These are phyloP conservation scores for Pyrenula aspistea DNA, from an alignment of 495 filamentous ascomycete genomes.

Conservation along the genomic window DNA sequence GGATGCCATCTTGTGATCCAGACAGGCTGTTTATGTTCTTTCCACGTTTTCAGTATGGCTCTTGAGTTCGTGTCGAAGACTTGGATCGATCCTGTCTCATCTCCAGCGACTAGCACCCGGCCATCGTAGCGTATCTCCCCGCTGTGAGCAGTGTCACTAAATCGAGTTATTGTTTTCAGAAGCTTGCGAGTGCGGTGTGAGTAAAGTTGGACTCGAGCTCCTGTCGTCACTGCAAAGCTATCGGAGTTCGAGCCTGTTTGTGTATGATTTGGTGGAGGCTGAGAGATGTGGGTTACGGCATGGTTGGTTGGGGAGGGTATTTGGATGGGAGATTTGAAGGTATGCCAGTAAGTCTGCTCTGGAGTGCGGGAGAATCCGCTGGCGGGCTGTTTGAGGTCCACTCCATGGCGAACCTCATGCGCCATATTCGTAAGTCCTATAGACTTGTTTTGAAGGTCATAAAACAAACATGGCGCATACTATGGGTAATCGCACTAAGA, in stretches of 20 bases:
- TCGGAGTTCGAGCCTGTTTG: conserved; percentile 40
- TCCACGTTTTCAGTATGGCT: conserved; percentile 93
- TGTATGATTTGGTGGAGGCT: conserved; percentile 44
- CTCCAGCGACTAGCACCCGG: conserved; percentile 77
- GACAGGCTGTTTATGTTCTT: conserved; percentile 87
- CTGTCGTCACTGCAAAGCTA: conserved; percentile 83
- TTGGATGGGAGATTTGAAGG: conserved; percentile 77
- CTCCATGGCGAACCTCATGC: neutral
- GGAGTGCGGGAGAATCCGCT: conserved; percentile 63
- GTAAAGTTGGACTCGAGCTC: conserved; percentile 84
- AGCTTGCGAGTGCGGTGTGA: conserved; percentile 79
- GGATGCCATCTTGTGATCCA: conserved; percentile 86
- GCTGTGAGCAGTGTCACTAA: conserved; percentile 76
- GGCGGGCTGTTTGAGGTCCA: conserved; percentile 10
- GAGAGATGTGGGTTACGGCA: conserved; percentile 79
- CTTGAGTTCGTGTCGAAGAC: conserved; percentile 84
- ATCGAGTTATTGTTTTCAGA: conserved; percentile 82
- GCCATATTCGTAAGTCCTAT: neutral
- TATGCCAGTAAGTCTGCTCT: conserved; percentile 90
- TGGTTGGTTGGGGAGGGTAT: conserved; percentile 77
- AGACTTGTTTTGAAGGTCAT: neutral
- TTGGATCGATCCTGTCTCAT: conserved; percentile 81
- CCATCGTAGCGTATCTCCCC: conserved; percentile 83
- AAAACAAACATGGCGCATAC: neutral
- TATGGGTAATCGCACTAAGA: neutral